Percentiles rank a stretch among this genome's conserved stretches.
Evolutionary conservation across 192 early-diverging fungal species (phyloP).

Genomic region (Mortierella hygrophila): DNA sequence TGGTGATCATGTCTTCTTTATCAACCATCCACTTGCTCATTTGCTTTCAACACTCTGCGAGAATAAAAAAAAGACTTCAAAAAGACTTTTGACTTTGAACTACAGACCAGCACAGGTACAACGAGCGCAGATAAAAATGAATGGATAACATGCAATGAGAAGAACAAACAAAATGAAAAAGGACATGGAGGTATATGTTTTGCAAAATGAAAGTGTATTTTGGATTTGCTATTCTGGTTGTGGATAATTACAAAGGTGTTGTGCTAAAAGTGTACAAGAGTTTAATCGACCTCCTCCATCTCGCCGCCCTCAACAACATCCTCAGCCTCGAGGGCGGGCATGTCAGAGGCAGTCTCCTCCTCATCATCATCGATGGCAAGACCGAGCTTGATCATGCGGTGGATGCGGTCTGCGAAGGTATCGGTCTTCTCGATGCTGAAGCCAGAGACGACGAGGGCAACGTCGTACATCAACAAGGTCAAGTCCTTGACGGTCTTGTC

Average conservation of each 20-base stretch:
- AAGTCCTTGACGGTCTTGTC: conserved; percentile 99
- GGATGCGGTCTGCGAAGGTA: conserved; percentile 93
- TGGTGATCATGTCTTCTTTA: too few species aligned
- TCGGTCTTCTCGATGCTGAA: conserved; percentile 97
- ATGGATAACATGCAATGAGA: not conserved
- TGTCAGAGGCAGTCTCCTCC: conserved; percentile 57
- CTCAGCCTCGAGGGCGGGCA: conserved; percentile 57
- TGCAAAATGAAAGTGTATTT: conserved; percentile 6
- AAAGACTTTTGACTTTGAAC: too few species aligned
- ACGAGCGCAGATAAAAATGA: too few species aligned
- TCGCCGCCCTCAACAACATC: conserved; percentile 57
- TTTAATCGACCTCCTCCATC: conserved; percentile 60
- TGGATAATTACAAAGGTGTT: conserved; percentile 21
- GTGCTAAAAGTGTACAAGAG: conserved; percentile 10
- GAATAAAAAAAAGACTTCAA: too few species aligned
- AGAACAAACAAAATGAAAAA: not conserved
- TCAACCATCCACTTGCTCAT: too few species aligned
- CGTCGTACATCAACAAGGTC: conserved; percentile 95
- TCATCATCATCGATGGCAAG: conserved; percentile 94
- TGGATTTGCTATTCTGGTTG: not conserved
- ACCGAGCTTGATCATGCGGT: conserved; percentile 99
- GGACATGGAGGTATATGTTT: not conserved
- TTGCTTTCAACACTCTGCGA: too few species aligned
- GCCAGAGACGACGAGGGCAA: conserved; percentile 95
- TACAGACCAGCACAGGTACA: too few species aligned